phyloP scores from a whole-genome alignment of 495 filamentous ascomycete species.

The Aspergillus egyptiacus region DNA sequence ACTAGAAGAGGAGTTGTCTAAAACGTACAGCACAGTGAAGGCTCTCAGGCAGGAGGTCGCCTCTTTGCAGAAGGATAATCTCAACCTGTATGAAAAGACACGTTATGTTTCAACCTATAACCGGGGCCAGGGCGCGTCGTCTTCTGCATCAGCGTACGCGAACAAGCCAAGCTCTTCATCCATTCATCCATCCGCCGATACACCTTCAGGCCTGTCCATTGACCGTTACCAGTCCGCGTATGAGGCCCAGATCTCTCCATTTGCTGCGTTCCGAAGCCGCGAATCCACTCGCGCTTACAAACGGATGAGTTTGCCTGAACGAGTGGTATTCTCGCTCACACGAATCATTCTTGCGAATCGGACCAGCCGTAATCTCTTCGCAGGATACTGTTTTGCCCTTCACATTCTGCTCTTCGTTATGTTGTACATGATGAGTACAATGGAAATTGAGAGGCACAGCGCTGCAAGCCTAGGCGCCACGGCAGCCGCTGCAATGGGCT shows the following conservation, averaged over 20 bases:
- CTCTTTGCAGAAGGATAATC: constrained; percentile 90
- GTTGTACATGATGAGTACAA: constrained; percentile 75
- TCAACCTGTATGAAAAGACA: constrained; percentile 96
- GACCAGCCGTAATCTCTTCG: constrained; percentile 89
- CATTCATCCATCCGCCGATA: constrained; percentile 55
- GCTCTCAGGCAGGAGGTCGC: constrained; percentile 86
- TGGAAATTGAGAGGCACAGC: constrained; percentile 51
- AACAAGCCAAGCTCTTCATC: constrained; percentile 69
- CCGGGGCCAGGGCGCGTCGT: constrained; percentile 55
- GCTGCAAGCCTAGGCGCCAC: constrained; percentile 41
- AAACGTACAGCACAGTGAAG: constrained; percentile 72
- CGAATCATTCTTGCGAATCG: constrained; percentile 84
- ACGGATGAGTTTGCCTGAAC: constrained; percentile 86
- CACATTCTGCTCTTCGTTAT: constrained; percentile 81
- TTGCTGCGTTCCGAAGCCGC: constrained; percentile 87
- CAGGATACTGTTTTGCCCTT: constrained; percentile 83
- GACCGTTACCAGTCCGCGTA: constrained; percentile 92
- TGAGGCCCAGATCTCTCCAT: constrained; percentile 90
- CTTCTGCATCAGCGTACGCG: constrained; percentile 65
- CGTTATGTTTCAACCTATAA: constrained; percentile 92
- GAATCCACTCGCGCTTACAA: constrained; percentile 91
- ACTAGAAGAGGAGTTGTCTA: constrained; percentile 84
- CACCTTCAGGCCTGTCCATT: constrained; percentile 57
- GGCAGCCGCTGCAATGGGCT: constrained; percentile 39
- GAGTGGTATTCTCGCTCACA: constrained; percentile 84